Evolutionary conservation across 768 basidiomycete genomes (phyloP), one percentile per base, ranked within the genome.

Genomic region (Amanita inopinata): DNA sequence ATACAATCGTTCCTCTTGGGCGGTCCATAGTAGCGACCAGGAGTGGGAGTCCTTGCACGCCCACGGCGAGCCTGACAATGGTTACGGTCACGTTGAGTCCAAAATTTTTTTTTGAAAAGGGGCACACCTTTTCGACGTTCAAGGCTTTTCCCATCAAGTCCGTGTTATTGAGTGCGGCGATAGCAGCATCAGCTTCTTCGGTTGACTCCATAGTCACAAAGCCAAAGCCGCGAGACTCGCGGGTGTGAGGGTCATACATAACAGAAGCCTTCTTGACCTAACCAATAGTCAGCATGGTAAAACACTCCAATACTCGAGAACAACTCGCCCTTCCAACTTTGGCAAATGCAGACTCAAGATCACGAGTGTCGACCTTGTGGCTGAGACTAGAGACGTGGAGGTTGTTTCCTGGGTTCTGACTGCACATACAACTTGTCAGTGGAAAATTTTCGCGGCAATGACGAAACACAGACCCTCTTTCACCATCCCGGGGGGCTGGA

Each of bases 1-100:
- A 46, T 52, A 81, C 82, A 60, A 48, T 83, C 80, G 46, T 67
- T 64, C 28, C 86, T 74, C 65, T 93, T 91, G 33, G 91, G 88
- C 35, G 91, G 89, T 0, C 91, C 93, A 49, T 87, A 89, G 73
- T 99, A 99, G 40, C 84, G 68, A 19, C 94, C 94, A 2, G 94
- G 94, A 4, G 94, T 99, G 2, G 94, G 86, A 9, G 90, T 87
- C 50, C 90, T 73, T 12, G 89, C 90, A 48, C 90, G 82, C 43
- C 84, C 90, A 51, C 89, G 83, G 38, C 89, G 84, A 50, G 90
- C 90, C 88, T 89, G 18, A 43, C 11, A 44, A 5, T 18, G 51
- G 39, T 14, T 38, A 24, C 41, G 34, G 14, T 19, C 5, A 39
- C 5, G 20, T 5, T 3, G 33, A 17, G 14, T 3, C 6, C 20